Evolutionary conservation across 129 eudicot genomes (phyloP), one percentile per base, ranked within the genome.

Genomic region (Deinandra increscens): DNA sequence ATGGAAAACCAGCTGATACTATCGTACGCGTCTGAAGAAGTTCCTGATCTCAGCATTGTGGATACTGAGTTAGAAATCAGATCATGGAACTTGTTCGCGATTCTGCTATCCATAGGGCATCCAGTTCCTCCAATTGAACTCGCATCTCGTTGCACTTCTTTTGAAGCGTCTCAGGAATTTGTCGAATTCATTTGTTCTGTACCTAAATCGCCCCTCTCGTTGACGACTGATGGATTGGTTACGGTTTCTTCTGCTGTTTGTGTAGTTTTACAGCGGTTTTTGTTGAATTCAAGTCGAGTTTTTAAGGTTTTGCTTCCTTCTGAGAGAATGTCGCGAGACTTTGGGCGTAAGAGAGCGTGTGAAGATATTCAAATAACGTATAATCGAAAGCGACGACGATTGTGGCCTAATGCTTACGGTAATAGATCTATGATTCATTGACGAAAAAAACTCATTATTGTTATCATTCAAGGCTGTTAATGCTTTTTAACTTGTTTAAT

Each of bases 201-300:
- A 51, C 87, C 88, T 36, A 75, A 84, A 23, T 94, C 97, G n/a
- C 98, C 98, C 1, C 58, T 93, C 15, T 64, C 65, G 42, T 49
- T 87, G 41, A 77, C 79, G 4, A 59, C 19, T 3, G 73, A 70
- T 46, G 71, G 45, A 9, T 58, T 79, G 12, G 86, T 94, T 54
- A 75, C 86, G 14, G 20, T 83, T 9, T 89, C 97, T 12, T 15
- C 66, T 36, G 69, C 61, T 8, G 91, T 85, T 38, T 74, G 68
- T 23, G 7, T 41, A 1, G 76, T 74, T 46, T 48, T 85, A 14
- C 77, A 65, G 38, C 70, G 78, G 50, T 82, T 85, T 41, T 23
- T 84, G 54, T 17, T 70, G 17, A 70, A 55, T 79, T 67, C 79
- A 12, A 64, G 56, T 69, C 46, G 60, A 26, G 55, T 29, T 39